Evolutionary conservation across 2,329 filamentous ascomycete genomes (phyloP).

Genomic region (Ophiosphaerella herpotricha): DNA sequence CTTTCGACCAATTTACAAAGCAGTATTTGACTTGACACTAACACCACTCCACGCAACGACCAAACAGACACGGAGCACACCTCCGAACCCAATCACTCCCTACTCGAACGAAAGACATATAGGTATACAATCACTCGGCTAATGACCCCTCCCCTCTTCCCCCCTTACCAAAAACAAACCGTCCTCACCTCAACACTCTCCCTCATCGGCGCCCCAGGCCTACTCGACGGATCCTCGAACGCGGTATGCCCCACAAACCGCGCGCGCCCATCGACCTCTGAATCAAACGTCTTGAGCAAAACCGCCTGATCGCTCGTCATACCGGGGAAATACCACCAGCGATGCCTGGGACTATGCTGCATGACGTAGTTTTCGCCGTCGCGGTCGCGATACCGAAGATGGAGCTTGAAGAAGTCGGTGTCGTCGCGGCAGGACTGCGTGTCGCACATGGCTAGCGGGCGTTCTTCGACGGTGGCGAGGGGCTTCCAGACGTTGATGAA

Average conservation of each 20-base stretch:
- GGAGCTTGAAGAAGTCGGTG: conserved; percentile 49
- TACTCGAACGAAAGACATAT: too few relatives aligned
- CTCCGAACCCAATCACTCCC: too few relatives aligned
- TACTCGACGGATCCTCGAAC: conserved; percentile 44
- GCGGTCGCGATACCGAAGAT: conserved; percentile 46
- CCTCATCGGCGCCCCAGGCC: conserved; percentile 37
- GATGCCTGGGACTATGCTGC: conserved; percentile 38
- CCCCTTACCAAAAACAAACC: conserved; percentile 42
- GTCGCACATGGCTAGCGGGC: conserved; percentile 50
- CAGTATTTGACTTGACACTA: too few relatives aligned
- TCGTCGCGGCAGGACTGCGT: conserved; percentile 39
- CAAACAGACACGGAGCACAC: too few relatives aligned
- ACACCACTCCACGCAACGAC: too few relatives aligned
- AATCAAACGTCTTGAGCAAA: conserved; percentile 49
- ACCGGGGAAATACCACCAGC: conserved; percentile 50
- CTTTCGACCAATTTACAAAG: too few relatives aligned
- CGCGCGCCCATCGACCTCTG: conserved; percentile 35
- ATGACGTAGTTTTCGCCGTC: conserved; percentile 50
- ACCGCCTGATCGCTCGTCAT: conserved; percentile 46
- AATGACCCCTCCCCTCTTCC: too few relatives aligned
- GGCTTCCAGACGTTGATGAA: conserved; percentile 61
- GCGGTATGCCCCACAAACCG: conserved; percentile 48
- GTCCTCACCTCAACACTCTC: conserved; percentile 50
- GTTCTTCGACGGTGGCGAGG: conserved; percentile 48
- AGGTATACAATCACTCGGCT: too few relatives aligned